Evolutionary conservation across 306 rosid species (phyloP).

Genomic region (Castanopsis chinensis): DNA sequence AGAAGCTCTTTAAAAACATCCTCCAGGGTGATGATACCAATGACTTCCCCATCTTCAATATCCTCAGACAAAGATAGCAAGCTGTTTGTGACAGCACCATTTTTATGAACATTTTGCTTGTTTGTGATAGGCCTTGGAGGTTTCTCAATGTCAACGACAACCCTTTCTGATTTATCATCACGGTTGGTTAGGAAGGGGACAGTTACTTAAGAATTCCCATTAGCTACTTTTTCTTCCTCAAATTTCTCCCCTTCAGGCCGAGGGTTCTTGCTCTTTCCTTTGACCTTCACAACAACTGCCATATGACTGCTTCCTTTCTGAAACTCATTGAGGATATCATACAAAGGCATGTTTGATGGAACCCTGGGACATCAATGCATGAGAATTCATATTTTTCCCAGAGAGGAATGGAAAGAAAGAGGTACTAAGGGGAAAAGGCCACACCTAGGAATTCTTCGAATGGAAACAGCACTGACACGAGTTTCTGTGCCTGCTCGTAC

Average conservation of each 20-base stretch:
- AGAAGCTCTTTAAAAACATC: conserved; percentile 98
- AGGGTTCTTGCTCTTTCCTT: conserved; percentile 49
- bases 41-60: conserved; percentile 81
- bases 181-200: conserved; percentile 63
- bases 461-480: conserved; percentile 81
- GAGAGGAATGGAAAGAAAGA: conserved; percentile 15
- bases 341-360: conserved; percentile 94
- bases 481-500: conserved; percentile 55
- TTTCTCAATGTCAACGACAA: conserved; percentile 66
- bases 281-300: conserved; percentile 88
- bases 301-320: conserved; percentile 97
- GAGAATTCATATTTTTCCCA: conserved; percentile 7
- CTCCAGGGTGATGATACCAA: conserved; percentile 89
- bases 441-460: conserved; percentile 89
- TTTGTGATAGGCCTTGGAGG: conserved; percentile 39
- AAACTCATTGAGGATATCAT: conserved; percentile 91
- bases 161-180: conserved; percentile 37
- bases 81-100: conserved; percentile 38
- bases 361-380: conserved; percentile 54
- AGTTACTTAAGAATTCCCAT: conserved; percentile 47
- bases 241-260: conserved; percentile 46
- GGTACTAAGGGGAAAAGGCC: conserved; percentile 9
- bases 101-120: conserved; percentile 21
- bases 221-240: conserved; percentile 32
- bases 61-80: conserved; percentile 43